Evolutionary conservation across 2,329 filamentous ascomycete species (phyloP).

Genomic region (Penicillium brasilianum): DNA sequence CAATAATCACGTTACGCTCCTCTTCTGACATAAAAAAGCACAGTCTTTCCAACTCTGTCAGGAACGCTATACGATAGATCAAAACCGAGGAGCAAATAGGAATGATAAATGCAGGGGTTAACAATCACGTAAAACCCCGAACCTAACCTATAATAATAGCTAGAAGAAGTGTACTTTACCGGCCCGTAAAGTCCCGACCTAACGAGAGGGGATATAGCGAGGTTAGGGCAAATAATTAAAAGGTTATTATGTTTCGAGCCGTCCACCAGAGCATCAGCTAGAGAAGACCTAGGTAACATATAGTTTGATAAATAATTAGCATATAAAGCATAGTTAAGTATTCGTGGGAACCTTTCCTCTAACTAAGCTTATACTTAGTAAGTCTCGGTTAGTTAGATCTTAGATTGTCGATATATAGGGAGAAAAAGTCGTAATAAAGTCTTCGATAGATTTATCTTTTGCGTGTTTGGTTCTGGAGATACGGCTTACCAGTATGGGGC

Average conservation of each 20-base stretch:
- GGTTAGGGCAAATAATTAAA: too few species aligned
- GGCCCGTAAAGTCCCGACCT: conserved; percentile 30
- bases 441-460: too few species aligned
- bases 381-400: too few species aligned
- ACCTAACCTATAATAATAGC: conserved; percentile 42
- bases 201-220: conserved; percentile 32
- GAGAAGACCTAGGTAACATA: conserved; percentile 31
- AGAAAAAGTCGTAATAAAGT: too few species aligned
- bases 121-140: conserved; percentile 21
- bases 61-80: too few species aligned
- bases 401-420: too few species aligned
- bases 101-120: conserved; percentile 28
- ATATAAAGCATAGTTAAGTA: background rate
- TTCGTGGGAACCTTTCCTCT: background rate
- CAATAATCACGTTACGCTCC: too few species aligned
- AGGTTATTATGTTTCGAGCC: too few species aligned
- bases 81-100: conserved; percentile 11
- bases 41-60: too few species aligned
- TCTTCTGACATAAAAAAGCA: too few species aligned
- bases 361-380: background rate
- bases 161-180: conserved; percentile 48
- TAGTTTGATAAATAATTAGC: conserved; percentile 28
- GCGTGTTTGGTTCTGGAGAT: too few species aligned
- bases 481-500: too few species aligned
- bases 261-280: conserved; percentile 35